phyloP scores from a whole-genome alignment of 176 grass and related monocot species.

The Juncus inflexus region DNA sequence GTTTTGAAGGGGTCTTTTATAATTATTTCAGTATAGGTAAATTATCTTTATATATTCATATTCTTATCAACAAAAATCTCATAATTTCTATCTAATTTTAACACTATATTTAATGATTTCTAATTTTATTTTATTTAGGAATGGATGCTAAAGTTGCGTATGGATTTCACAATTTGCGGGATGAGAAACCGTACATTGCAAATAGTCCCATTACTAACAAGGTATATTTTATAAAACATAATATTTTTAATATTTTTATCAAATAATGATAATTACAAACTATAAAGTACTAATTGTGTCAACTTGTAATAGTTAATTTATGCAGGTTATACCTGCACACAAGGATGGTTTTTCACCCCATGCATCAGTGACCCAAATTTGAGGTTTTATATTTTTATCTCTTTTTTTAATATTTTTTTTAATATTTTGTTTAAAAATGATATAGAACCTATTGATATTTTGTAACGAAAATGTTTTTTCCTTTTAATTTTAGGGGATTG shows the following conservation, averaged over 20 bases:
- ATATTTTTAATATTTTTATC: not conserved
- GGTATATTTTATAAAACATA: constrained; percentile 42
- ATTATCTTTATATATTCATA: constrained; percentile 12
- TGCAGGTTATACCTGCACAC: constrained; percentile 90
- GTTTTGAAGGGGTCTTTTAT: constrained; percentile 92
- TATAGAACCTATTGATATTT: too few species aligned
- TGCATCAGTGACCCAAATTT: constrained; percentile 79
- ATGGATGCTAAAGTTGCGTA: constrained; percentile 99
- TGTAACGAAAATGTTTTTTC: too few species aligned
- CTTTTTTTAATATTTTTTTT: constrained; percentile 12
- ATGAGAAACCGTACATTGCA: constrained; percentile 84
- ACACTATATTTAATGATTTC: constrained; percentile 3
- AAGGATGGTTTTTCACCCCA: constrained; percentile 98
- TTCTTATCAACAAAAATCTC: constrained; percentile 2
- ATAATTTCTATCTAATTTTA: constrained; percentile 10
- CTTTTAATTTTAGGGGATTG: constrained; percentile 52
- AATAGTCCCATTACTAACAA: constrained; percentile 93
- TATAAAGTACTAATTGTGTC: constrained; percentile 44
- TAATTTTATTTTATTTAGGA: constrained; percentile 37
- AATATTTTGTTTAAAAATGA: constrained; percentile 1
- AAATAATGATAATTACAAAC: constrained; percentile 3
- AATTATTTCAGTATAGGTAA: constrained; percentile 97
- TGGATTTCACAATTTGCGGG: constrained; percentile 88
- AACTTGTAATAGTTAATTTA: constrained; percentile 97
- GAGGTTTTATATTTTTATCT: constrained; percentile 39